Evolutionary conservation across 805 yeast species (phyloP).

Genomic region (Cyberlindnera mycetangii): DNA sequence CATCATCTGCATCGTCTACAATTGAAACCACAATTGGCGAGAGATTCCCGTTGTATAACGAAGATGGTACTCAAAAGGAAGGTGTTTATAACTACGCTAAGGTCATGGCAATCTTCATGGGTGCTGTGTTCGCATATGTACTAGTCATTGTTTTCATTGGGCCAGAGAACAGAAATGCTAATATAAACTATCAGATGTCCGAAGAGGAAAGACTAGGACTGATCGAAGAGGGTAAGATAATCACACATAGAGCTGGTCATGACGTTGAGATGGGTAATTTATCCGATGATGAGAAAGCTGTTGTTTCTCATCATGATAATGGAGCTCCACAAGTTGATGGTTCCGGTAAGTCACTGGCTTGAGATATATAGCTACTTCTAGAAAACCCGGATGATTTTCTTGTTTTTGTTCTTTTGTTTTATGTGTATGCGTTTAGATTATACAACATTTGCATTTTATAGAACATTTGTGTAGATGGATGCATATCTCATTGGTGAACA

Average conservation of each 20-base stretch:
- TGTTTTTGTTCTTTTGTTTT: neutral
- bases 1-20: constrained; percentile 64
- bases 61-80: constrained; percentile 28
- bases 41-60: constrained; percentile 41
- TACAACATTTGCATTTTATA: too few species aligned
- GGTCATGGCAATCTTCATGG: constrained; percentile 67
- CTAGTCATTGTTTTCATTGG: constrained; percentile 51
- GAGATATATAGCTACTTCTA: too few species aligned
- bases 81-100: constrained; percentile 49
- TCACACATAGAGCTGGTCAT: constrained; percentile 20
- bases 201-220: constrained; percentile 25
- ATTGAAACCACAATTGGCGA: constrained; percentile 64
- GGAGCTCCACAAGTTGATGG: neutral
- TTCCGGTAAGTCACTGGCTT: neutral
- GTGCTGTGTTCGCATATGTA: constrained; percentile 55
- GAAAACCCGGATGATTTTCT: too few species aligned
- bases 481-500: too few species aligned
- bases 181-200: constrained; percentile 24
- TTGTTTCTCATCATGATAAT: constrained; percentile 5
- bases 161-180: constrained; percentile 50
- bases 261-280: constrained; percentile 8
- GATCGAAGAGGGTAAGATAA: constrained; percentile 25
- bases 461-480: too few species aligned
- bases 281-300: constrained; percentile 14
- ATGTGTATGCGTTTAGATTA: neutral